Evolutionary conservation across 345 rosid species (phyloP).

Genomic region (Conringia planisiliqua): DNA sequence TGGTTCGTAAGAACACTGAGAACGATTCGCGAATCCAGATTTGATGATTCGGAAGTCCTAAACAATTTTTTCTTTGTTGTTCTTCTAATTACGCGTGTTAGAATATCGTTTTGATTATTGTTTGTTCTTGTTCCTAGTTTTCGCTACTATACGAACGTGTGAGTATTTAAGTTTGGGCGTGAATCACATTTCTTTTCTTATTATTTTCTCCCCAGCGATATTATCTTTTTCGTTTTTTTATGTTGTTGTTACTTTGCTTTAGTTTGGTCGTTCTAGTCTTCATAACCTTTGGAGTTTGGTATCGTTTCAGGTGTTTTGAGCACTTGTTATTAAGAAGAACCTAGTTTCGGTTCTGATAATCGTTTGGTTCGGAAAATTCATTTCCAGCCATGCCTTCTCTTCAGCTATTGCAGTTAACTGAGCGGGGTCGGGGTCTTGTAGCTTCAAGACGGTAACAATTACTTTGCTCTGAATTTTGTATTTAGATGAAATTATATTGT

Average conservation of each 20-base stretch:
- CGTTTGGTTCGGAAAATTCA: conserved; percentile 4
- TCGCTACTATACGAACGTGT: neutral
- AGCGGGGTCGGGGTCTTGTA: conserved; percentile 70
- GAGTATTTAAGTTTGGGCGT: neutral
- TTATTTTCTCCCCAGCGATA: neutral
- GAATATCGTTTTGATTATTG: neutral
- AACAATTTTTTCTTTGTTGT: neutral
- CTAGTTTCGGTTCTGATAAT: conserved; percentile 27
- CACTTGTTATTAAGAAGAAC: conserved; percentile 24
- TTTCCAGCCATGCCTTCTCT: conserved; percentile 79
- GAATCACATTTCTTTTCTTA: neutral
- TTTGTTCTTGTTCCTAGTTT: neutral
- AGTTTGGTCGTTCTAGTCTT: neutral
- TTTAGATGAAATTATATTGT: neutral
- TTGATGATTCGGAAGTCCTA: neutral
- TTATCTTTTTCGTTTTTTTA: neutral
- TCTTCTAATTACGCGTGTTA: conserved; percentile 7
- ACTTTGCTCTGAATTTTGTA: neutral
- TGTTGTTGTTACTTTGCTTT: conserved; percentile 5
- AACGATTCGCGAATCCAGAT: neutral
- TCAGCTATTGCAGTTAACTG: conserved; percentile 82
- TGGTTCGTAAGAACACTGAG: neutral
- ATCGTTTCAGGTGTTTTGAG: conserved; percentile 35
- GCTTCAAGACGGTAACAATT: conserved; percentile 73
- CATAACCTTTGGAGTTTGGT: neutral